phyloP scores from a whole-genome alignment of 1,284 basidiomycete genomes.

The Filobasidium uniguttulatum region DNA sequence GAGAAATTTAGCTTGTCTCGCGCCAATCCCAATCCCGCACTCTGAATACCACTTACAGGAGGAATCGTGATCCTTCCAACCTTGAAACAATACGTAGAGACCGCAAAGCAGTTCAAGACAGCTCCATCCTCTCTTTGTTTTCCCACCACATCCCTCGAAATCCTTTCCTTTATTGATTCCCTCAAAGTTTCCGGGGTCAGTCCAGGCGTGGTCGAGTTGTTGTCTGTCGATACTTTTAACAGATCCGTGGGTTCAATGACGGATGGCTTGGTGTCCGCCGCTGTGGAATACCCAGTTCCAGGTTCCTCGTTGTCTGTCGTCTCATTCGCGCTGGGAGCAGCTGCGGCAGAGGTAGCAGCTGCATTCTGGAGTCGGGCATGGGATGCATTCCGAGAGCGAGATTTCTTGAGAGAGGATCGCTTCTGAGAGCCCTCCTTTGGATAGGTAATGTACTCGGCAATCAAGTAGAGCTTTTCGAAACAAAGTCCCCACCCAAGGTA shows the following conservation, averaged over 20 bases:
- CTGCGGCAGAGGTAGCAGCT: constrained; percentile 1
- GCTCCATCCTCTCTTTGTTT: constrained; percentile 32
- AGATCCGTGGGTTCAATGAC: too few species aligned
- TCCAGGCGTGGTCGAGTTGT: too few species aligned
- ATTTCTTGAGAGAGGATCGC: too few species aligned
- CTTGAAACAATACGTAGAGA: constrained; percentile 62
- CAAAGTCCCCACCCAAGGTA: too few species aligned
- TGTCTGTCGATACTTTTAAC: too few species aligned
- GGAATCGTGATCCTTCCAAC: constrained; percentile 60
- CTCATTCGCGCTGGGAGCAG: background rate
- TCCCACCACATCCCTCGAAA: constrained; percentile 15
- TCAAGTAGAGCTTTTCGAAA: constrained; percentile 49
- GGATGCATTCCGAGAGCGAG: background rate
- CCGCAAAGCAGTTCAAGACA: constrained; percentile 51
- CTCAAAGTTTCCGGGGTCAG: too few species aligned
- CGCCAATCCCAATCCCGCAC: too few species aligned
- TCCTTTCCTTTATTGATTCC: constrained; percentile 2
- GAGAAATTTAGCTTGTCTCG: too few species aligned
- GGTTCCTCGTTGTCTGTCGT: background rate
- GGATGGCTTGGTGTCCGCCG: too few species aligned
- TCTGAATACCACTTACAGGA: constrained; percentile 43
- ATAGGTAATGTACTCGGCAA: constrained; percentile 53
- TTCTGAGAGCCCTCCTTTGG: constrained; percentile 27
- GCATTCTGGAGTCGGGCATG: background rate
- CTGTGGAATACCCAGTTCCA: background rate